Conservation (phyloP, 2,329 filamentous ascomycete genomes). For the Fusarium protoensiforme region DNA sequence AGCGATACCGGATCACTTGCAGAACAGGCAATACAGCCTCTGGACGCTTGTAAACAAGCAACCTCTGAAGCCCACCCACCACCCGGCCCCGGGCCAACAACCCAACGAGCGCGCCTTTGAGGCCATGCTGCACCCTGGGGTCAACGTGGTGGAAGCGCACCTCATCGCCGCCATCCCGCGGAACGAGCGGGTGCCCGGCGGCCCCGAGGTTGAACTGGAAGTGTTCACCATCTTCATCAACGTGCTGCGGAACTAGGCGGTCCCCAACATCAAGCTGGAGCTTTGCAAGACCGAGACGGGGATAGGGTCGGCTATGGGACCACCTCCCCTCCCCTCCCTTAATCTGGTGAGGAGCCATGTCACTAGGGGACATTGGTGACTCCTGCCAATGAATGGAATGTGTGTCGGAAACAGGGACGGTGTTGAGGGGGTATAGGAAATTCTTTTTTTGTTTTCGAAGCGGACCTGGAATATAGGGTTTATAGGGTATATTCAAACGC, state of each 20-base stretch:
- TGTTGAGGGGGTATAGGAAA: conserved; percentile 20
- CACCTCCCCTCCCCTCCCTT: background rate
- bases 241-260: conserved; percentile 62
- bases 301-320: background rate
- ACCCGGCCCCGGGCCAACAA: conserved; percentile 66
- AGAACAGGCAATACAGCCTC: conserved; percentile 78
- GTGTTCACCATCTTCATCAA: conserved; percentile 81
- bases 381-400: conserved; percentile 14
- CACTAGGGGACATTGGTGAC: background rate
- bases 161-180: conserved; percentile 77
- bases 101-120: conserved; percentile 78
- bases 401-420: conserved; percentile 11
- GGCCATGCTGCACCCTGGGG: conserved; percentile 73
- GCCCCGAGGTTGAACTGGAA: conserved; percentile 79
- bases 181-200: conserved; percentile 66
- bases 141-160: conserved; percentile 83
- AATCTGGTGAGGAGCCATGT: background rate
- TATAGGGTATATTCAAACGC: conserved; percentile 14
- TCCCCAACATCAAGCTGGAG: background rate
- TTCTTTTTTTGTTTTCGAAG: conserved; percentile 3
- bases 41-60: conserved; percentile 78
- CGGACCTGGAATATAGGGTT: background rate
- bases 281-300: conserved; percentile 7
- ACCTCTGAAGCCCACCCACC: conserved; percentile 61
- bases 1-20: conserved; percentile 70